These are phyloP conservation scores for Sclerotinia nivalis DNA, from an alignment of 2,329 filamentous ascomycete species.

Conservation along the genomic window DNA sequence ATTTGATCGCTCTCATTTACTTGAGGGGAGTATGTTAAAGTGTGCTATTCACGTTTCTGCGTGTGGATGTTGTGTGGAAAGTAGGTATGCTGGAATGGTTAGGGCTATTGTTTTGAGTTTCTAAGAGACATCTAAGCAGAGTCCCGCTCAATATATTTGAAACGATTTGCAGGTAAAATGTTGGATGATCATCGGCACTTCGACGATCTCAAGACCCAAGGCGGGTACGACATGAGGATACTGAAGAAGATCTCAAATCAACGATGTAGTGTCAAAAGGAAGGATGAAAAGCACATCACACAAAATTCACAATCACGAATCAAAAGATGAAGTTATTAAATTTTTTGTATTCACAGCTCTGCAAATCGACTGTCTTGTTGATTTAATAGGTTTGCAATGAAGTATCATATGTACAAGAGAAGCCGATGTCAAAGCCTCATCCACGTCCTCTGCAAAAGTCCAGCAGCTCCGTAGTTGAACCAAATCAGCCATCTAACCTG, in stretches of 20 bases:
- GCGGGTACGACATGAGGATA: background rate
- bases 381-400: constrained; percentile 19
- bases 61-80: background rate
- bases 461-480: constrained; percentile 19
- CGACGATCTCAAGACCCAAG: background rate
- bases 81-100: background rate
- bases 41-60: background rate
- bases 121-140: background rate
- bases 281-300: too few relatives aligned
- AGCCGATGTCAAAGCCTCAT: constrained; percentile 24
- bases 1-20: background rate
- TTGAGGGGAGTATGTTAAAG: background rate
- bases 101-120: background rate
- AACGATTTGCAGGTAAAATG: background rate
- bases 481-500: constrained; percentile 24
- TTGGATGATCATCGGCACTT: background rate
- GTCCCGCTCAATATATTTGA: background rate
- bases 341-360: constrained; percentile 10
- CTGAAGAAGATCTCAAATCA: background rate
- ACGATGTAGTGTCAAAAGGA: background rate
- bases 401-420: constrained; percentile 25
- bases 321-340: constrained; percentile 2
- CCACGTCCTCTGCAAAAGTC: constrained; percentile 23
- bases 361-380: constrained; percentile 2
- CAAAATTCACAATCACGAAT: background rate